These are phyloP conservation scores for Cytospora schulzeri DNA, from an alignment of 2,329 filamentous ascomycete genomes.

Conservation along the genomic window DNA sequence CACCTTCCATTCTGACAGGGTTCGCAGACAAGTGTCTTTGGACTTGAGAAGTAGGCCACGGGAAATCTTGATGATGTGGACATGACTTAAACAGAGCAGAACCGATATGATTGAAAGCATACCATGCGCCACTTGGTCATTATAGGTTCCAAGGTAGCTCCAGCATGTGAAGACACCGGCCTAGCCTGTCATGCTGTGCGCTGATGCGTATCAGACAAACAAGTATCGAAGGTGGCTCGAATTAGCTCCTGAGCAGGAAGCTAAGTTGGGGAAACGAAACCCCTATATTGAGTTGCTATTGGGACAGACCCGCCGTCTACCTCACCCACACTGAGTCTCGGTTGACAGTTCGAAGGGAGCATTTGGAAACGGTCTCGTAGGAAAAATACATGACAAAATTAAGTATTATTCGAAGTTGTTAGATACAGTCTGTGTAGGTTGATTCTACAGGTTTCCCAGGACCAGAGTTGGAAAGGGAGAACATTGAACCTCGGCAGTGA, in stretches of 20 bases:
- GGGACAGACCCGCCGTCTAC: background rate
- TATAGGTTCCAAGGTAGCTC: background rate
- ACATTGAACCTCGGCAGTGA: slow-evolving; percentile 9
- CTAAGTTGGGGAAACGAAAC: background rate
- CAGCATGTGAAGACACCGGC: background rate
- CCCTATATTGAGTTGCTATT: too few species aligned
- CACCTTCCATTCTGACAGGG: background rate
- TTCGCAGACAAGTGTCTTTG: background rate
- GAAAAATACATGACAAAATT: too few species aligned
- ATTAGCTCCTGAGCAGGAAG: background rate
- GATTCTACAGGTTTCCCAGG: background rate
- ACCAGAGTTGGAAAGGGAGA: background rate
- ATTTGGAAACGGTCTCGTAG: background rate
- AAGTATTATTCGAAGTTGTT: too few species aligned
- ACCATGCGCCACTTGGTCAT: background rate
- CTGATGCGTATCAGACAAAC: background rate
- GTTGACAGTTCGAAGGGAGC: background rate
- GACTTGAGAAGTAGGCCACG: background rate
- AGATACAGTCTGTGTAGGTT: too few species aligned
- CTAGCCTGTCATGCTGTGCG: background rate
- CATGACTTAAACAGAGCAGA: background rate
- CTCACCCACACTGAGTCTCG: too few species aligned
- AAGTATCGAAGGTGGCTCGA: background rate
- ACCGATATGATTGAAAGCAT: background rate
- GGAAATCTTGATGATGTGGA: background rate